Base-by-base conservation (phyloP, 371 early-diverging fungal genomes). In the Nematocida sp. region DNA sequence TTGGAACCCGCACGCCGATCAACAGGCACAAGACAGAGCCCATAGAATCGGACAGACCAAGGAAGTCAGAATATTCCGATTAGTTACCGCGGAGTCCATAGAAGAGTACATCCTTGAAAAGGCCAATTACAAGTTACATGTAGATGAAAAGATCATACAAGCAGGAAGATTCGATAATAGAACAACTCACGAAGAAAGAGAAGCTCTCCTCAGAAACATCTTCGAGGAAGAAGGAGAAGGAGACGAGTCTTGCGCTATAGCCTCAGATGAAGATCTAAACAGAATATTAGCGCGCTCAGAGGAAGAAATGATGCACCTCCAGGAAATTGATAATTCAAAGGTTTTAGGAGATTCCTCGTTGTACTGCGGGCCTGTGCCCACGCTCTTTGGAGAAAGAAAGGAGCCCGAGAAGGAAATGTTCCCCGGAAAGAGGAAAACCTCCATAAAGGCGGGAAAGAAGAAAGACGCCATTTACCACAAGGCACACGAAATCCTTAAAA, bases 71-170 rank as follows among this genome's bases (percentile, higher is more conserved):
- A 68, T 79, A 0, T 36, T 54, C 30, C 65, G 68, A 42, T 86
- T 94, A 55, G 90, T 94, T 53, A 91, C 94, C 61, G 91, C 92
- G 77, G 92, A 95, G 84, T 90, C 91, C 38, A 94, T 95, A 66
- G 96, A 95, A 81, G 87, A 88, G 47, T 63, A 68, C 40, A 68
- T 68, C 57, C 26, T 68, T 13, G 25, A 65, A 28, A 68, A 68
- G 30, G 69, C 69, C 1, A 56, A 26, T n/a, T 42, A 59, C 60
- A 68, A 68, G 48, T 40, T 68, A 26, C 69, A 68, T 28, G 69
- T 68, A 30, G 69, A 68, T 40, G 69, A 68, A 30, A 68, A 68
- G 35, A 68, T 68, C 38, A 68, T 68, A 9, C 69, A 68, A 23
- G 69, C 69, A 26, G 69, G 69, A n/a, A 33, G 69, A 39, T 68